Conservation (phyloP, 2,329 filamentous ascomycete genomes). For the Sphaerulina vaccinii region DNA sequence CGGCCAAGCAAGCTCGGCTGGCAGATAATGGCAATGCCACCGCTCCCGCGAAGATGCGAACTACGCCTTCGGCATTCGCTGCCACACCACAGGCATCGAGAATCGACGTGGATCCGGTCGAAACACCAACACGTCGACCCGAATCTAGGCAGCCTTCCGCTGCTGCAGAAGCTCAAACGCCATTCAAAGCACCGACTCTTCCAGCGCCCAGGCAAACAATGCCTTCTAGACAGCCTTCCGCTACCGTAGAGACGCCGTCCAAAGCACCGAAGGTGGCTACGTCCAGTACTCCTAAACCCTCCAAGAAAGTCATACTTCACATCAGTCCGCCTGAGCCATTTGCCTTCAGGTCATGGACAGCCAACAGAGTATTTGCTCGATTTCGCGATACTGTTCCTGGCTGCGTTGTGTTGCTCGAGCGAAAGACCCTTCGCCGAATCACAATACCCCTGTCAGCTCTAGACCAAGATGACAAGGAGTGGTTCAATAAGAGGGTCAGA, state of each 20-base stretch:
- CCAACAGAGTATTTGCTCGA: not conserved
- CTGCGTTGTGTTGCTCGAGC: not conserved
- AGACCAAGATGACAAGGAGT: not conserved
- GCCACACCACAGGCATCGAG: not conserved
- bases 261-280: not conserved
- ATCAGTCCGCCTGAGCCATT: not conserved
- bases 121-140: not conserved
- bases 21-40: not conserved
- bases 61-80: not conserved
- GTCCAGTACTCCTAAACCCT: not conserved
- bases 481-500: not conserved
- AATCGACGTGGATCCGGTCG: not conserved
- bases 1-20: not conserved
- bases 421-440: not conserved
- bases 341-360: not conserved
- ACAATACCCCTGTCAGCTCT: not conserved
- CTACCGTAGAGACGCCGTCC: not conserved
- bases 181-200: not conserved
- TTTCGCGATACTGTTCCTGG: not conserved
- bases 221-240: not conserved
- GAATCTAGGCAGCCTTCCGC: not conserved
- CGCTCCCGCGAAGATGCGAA: slow-evolving; percentile 1
- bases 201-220: too few species aligned
- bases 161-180: not conserved
- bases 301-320: not conserved